Percentiles rank a stretch among this genome's conserved stretches.
phyloP scores from a whole-genome alignment of 1,284 basidiomycete genomes.

The Bjerkandera adusta region DNA sequence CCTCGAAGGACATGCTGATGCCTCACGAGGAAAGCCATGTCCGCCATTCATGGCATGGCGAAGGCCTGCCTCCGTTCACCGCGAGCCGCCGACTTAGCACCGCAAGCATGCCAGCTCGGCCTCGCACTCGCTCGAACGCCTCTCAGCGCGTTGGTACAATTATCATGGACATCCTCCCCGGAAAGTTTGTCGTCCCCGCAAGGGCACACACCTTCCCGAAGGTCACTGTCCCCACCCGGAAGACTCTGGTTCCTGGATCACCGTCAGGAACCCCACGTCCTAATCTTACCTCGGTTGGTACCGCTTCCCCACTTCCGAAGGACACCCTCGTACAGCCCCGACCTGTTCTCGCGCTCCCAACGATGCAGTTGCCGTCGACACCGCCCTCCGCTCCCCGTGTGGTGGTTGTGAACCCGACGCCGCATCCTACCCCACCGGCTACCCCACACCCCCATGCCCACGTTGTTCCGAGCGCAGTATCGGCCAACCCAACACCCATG shows the following conservation, averaged over 20 bases:
- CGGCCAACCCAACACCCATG: slow-evolving; percentile 18
- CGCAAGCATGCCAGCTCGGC: slow-evolving; percentile 26
- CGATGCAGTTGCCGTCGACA: slow-evolving; percentile 30
- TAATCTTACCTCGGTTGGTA: not conserved
- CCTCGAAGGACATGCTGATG: slow-evolving; percentile 14
- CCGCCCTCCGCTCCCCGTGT: slow-evolving; percentile 41
- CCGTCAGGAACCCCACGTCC: slow-evolving; percentile 10
- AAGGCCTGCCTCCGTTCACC: slow-evolving; percentile 19
- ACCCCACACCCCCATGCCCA: slow-evolving; percentile 44
- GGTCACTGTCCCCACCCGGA: slow-evolving; percentile 1
- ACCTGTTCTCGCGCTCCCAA: slow-evolving; percentile 27
- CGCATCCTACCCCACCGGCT: slow-evolving; percentile 55
- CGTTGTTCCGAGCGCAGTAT: slow-evolving; percentile 11
- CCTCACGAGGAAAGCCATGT: slow-evolving; percentile 13
- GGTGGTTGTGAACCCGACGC: slow-evolving; percentile 53
- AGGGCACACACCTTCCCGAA: slow-evolving; percentile 12
- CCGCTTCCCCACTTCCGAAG: not conserved
- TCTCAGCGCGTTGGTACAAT: slow-evolving; percentile 44
- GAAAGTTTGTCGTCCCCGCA: slow-evolving; percentile 28
- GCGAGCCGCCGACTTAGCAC: slow-evolving; percentile 26
- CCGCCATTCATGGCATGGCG: slow-evolving; percentile 30
- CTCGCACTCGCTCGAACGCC: slow-evolving; percentile 29
- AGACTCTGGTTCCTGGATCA: slow-evolving; percentile 7
- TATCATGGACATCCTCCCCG: slow-evolving; percentile 56
- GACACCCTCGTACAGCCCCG: slow-evolving; percentile 22